Percentiles rank a stretch among this genome's conserved stretches.
These are phyloP conservation scores for Asclepias syriaca DNA, from an alignment of 257 asterid genomes.

Conservation along the genomic window DNA sequence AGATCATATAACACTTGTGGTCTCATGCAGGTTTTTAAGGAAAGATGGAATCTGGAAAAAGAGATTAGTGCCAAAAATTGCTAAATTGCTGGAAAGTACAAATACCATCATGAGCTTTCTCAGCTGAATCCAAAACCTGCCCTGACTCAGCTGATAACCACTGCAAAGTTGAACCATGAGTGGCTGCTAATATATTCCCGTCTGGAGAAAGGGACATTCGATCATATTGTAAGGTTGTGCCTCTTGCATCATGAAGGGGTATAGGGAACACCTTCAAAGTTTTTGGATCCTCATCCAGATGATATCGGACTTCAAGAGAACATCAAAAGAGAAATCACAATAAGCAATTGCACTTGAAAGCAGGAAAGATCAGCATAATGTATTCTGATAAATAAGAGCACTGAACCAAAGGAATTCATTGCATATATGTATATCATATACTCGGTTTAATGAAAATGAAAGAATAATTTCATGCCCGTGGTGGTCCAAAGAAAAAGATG, in stretches of 20 bases:
- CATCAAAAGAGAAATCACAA: conserved; percentile 19
- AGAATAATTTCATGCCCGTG: not conserved
- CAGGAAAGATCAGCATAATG: not conserved
- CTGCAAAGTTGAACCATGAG: conserved; percentile 88
- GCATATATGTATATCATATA: not conserved
- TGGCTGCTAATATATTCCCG: conserved; percentile 76
- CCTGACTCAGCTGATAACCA: conserved; percentile 89
- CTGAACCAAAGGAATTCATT: not conserved
- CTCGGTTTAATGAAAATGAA: not conserved
- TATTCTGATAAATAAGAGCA: not conserved
- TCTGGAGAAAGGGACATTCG: conserved; percentile 85
- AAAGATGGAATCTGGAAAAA: not conserved
- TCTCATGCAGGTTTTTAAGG: not conserved
- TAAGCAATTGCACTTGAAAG: conserved; percentile 11
- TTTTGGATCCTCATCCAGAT: conserved; percentile 92
- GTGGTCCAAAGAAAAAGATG: not conserved
- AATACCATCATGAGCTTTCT: conserved; percentile 93
- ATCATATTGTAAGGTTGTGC: conserved; percentile 74
- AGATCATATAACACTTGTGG: not conserved
- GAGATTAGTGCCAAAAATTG: not conserved
- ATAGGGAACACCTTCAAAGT: conserved; percentile 83
- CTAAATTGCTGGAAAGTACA: conserved; percentile 12
- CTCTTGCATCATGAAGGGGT: conserved; percentile 79
- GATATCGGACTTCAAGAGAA: conserved; percentile 79
- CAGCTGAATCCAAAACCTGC: conserved; percentile 86